Evolutionary conservation across 331 rosid species (phyloP), one percentile per base, ranked within the genome.

Genomic region (Cydonia oblonga): DNA sequence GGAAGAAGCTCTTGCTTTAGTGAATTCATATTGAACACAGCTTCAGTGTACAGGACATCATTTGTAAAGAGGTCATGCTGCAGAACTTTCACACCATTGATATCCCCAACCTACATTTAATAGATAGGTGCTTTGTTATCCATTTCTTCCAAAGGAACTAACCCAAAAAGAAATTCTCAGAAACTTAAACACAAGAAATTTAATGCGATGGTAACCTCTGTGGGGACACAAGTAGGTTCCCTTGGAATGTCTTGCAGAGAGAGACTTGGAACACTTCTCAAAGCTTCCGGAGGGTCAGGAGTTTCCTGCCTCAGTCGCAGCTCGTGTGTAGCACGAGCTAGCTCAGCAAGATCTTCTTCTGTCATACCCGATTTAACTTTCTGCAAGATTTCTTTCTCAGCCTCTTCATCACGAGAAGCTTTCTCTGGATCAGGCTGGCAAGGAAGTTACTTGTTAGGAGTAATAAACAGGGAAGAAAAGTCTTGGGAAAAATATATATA

Each of bases 11-110:
- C 96, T 81, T 88, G 96, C 87, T 91, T 91, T 79, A 91, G 82
- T 30, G 93, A 85, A 81, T 87, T 79, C 99, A 91, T 86, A 80
- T 84, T 74, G 76, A 95, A 95, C 78, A 88, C 99, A 77, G 84
- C 84, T 83, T 95, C 99, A 20, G 89, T 79, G 82, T 95, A 95
- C 75, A 95, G 88, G 51, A 95, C 96, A 76, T 91, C 99, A 81
- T 91, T 95, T 77, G 99, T 95, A 78, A 95, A 95, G 74, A 91
- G 97, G 79, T 91, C 99, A 82, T 95, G 99, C 82, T 81, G 81
- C 86, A 95, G 79, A 78, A 88, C 91, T 77, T 86, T 88, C 56
- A 89, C 97, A 74, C 96, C 99, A 70, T 87, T 87, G 84, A 89
- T 80, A 79, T 91, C 80, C 42, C 92, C 90, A n/a, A 89, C 82